Percentiles rank a stretch among this genome's conserved stretches.
Conservation (phyloP, 2,329 filamentous ascomycete species). For the Talaromyces sp. region DNA sequence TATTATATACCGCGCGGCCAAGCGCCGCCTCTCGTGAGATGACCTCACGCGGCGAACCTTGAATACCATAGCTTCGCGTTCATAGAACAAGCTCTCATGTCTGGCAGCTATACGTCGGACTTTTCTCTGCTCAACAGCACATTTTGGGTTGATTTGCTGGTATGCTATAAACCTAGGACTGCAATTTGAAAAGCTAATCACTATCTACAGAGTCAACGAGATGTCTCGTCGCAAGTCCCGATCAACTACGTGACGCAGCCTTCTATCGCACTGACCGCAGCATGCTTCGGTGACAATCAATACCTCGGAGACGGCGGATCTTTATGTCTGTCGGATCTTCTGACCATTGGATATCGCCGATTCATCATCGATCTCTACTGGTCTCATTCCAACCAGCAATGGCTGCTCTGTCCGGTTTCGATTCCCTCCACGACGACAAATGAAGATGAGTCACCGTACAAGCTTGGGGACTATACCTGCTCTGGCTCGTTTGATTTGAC, state of each 20-base stretch:
- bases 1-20: neutral
- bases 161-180: neutral
- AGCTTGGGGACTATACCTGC: slow-evolving; percentile 56
- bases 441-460: slow-evolving; percentile 33
- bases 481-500: slow-evolving; percentile 51
- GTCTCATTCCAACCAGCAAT: slow-evolving; percentile 53
- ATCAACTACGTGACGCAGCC: slow-evolving; percentile 61
- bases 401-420: slow-evolving; percentile 61
- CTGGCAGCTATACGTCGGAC: slow-evolving; percentile 15
- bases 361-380: slow-evolving; percentile 63
- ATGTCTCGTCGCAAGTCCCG: slow-evolving; percentile 57
- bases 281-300: slow-evolving; percentile 56
- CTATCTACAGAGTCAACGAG: slow-evolving; percentile 55
- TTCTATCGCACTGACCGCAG: slow-evolving; percentile 55
- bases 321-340: slow-evolving; percentile 61
- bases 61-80: neutral
- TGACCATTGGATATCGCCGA: slow-evolving; percentile 57
- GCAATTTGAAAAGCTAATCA: neutral
- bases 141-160: slow-evolving; percentile 18
- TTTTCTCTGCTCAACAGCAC: slow-evolving; percentile 15
- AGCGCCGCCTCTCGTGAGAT: neutral
- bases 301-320: slow-evolving; percentile 52
- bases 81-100: slow-evolving; percentile 10
- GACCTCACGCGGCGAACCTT: neutral
- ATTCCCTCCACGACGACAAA: slow-evolving; percentile 38